Conservation (phyloP, 2,329 filamentous ascomycete species). For the Botryotinia convoluta region DNA sequence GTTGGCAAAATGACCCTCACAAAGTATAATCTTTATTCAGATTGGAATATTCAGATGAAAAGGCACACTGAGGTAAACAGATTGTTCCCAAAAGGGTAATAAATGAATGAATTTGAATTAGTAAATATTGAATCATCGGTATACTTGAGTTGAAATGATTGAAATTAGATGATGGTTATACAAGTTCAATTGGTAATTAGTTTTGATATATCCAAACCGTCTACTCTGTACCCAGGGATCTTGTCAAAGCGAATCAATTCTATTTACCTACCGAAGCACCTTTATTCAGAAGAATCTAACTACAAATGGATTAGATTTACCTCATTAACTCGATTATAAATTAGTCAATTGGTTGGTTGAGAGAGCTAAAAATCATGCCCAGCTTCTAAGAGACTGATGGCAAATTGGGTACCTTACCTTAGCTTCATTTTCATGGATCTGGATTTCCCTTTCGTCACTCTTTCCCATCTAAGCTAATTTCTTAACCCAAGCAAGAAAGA, state of each 20-base stretch:
- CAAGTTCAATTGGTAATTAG: background rate
- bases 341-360: background rate
- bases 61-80: rapidly evolving
- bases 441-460: background rate
- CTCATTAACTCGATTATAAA: background rate
- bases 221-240: background rate
- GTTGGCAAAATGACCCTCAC: background rate
- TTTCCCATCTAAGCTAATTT: background rate
- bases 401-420: conserved; percentile 11
- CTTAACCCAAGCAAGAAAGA: background rate
- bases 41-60: background rate
- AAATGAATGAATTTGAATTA: background rate
- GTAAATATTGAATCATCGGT: background rate
- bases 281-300: background rate
- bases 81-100: background rate
- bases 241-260: background rate
- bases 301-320: background rate
- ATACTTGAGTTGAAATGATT: background rate
- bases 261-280: background rate
- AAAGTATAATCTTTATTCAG: background rate
- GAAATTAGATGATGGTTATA: background rate
- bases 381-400: background rate
- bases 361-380: background rate
- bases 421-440: conserved; percentile 7
- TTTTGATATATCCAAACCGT: background rate